A percentile compares a stretch with the other conserved stretches of the same genome.
phyloP scores from a whole-genome alignment of 805 yeast genomes.

The Candida awuae region DNA sequence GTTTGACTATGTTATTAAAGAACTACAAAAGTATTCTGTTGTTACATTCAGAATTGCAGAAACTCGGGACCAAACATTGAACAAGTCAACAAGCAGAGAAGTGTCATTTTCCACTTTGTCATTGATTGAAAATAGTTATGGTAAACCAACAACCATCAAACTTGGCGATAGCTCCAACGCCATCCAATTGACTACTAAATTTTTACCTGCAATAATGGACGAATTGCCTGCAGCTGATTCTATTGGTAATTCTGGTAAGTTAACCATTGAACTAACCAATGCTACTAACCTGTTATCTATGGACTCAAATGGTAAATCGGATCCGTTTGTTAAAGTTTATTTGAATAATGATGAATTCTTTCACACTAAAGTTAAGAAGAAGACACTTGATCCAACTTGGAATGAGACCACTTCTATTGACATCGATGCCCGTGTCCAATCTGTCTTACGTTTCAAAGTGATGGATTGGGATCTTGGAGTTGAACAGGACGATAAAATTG shows the following conservation, averaged over 20 bases:
- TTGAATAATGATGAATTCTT: conserved; percentile 56
- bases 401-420: conserved; percentile 57
- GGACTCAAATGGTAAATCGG: conserved; percentile 90
- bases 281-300: conserved; percentile 73
- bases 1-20: conserved; percentile 71
- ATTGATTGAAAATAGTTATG: conserved; percentile 57
- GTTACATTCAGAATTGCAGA: conserved; percentile 55
- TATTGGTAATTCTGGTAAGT: conserved; percentile 63
- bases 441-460: conserved; percentile 48
- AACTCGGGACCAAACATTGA: conserved; percentile 45
- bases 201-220: conserved; percentile 64
- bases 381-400: conserved; percentile 86
- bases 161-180: conserved; percentile 42
- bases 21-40: conserved; percentile 60
- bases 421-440: conserved; percentile 54
- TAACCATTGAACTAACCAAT: conserved; percentile 50
- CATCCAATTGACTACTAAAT: conserved; percentile 53
- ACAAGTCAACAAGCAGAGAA: conserved; percentile 53
- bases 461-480: conserved; percentile 94
- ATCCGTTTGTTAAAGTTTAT: conserved; percentile 73
- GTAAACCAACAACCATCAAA: conserved; percentile 48
- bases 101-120: conserved; percentile 58
- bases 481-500: conserved; percentile 74
- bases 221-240: conserved; percentile 68
- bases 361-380: conserved; percentile 76